Conservation (phyloP, 495 filamentous ascomycete species). For the Penicillium verhagenii region DNA sequence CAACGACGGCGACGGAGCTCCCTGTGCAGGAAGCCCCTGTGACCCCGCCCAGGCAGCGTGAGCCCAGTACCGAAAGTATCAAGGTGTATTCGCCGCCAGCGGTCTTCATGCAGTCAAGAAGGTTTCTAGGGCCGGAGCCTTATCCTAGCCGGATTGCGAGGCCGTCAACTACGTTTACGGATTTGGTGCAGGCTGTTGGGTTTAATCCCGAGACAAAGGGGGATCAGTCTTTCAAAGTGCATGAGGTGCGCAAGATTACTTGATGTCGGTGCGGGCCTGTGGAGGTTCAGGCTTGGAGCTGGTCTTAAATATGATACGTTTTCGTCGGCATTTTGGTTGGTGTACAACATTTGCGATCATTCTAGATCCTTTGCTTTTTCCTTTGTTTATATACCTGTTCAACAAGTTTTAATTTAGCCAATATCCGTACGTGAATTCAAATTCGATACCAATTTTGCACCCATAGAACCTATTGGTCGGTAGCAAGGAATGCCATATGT, state of each 20-base stretch:
- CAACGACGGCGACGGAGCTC: constrained; percentile 1
- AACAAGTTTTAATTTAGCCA: background rate
- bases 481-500: no score
- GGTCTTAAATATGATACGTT: background rate
- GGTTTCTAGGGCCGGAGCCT: constrained; percentile 29
- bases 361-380: background rate
- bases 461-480: no score
- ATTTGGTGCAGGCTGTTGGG: constrained; percentile 61
- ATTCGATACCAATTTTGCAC: no score
- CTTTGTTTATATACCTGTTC: constrained; percentile 3
- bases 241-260: background rate
- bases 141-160: constrained; percentile 31
- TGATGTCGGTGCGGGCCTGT: background rate
- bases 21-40: constrained; percentile 18
- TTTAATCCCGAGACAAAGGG: constrained; percentile 29
- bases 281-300: background rate
- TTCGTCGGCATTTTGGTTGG: background rate
- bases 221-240: constrained; percentile 33
- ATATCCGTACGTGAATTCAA: background rate
- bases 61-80: constrained; percentile 65
- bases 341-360: background rate
- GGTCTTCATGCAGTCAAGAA: constrained; percentile 30
- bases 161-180: constrained; percentile 61
- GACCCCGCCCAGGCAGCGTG: constrained; percentile 40
- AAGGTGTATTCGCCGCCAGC: constrained; percentile 67